These are phyloP conservation scores for Lachancea nothofagi DNA, from an alignment of 805 yeast species.

Conservation along the genomic window DNA sequence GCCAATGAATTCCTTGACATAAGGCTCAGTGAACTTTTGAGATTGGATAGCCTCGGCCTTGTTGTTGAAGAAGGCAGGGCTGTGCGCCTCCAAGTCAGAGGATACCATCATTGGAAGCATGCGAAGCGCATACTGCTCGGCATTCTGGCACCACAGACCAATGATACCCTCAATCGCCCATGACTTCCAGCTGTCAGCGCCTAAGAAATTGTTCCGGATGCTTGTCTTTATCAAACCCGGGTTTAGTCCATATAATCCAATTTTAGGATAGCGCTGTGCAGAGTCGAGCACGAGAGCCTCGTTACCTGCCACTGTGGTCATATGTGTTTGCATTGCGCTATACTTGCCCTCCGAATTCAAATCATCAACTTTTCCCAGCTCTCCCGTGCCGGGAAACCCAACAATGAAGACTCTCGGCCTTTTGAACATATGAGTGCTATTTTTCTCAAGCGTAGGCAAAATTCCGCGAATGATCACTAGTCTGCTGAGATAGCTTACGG, in stretches of 20 bases:
- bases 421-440: constrained; percentile 2
- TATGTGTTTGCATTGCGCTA: constrained; percentile 29
- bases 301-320: constrained; percentile 41
- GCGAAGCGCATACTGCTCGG: constrained; percentile 33
- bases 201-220: constrained; percentile 33
- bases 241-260: constrained; percentile 34
- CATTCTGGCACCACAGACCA: constrained; percentile 29
- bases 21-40: constrained; percentile 25
- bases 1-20: constrained; percentile 26
- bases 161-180: constrained; percentile 26
- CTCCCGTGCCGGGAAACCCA: constrained; percentile 37
- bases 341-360: constrained; percentile 34
- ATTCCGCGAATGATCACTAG: constrained; percentile 28
- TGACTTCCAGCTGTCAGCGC: constrained; percentile 25
- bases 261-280: constrained; percentile 17
- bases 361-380: constrained; percentile 33
- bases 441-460: constrained; percentile 21
- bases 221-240: constrained; percentile 37
- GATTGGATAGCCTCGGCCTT: constrained; percentile 28
- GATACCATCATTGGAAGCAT: constrained; percentile 32
- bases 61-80: constrained; percentile 31
- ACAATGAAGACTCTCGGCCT: constrained; percentile 34
- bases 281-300: constrained; percentile 32
- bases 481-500: constrained; percentile 36
- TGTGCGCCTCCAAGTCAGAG: constrained; percentile 24